A percentile compares a stretch with the other conserved stretches of the same genome.
Conservation (phyloP, 2,329 filamentous ascomycete genomes). For the Penicillium sp. region DNA sequence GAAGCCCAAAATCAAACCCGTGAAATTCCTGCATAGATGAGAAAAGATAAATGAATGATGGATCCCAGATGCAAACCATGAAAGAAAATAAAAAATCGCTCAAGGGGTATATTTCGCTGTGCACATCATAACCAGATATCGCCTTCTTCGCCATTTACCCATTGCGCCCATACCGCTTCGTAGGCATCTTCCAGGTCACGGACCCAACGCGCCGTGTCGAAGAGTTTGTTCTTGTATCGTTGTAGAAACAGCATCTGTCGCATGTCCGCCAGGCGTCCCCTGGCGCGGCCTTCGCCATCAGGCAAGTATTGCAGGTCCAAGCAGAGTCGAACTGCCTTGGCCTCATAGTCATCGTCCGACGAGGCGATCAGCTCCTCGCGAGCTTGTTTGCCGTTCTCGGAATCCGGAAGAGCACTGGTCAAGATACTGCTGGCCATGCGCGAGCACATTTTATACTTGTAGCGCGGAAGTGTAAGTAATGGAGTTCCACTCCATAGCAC, state of each 20-base stretch:
- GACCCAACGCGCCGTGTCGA: slow-evolving; percentile 92
- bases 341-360: slow-evolving; percentile 83
- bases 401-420: slow-evolving; percentile 80
- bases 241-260: slow-evolving; percentile 80
- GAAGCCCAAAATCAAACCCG: slow-evolving; percentile 5
- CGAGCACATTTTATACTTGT: slow-evolving; percentile 98
- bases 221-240: slow-evolving; percentile 84
- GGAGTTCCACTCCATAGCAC: slow-evolving; percentile 96
- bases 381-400: slow-evolving; percentile 67
- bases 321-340: slow-evolving; percentile 71
- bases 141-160: slow-evolving; percentile 84
- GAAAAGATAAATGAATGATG: slow-evolving; percentile 1
- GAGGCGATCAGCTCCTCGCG: slow-evolving; percentile 76
- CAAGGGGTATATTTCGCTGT: slow-evolving; percentile 42
- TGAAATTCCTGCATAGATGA: slow-evolving; percentile 3
- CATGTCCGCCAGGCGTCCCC: slow-evolving; percentile 76
- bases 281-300: slow-evolving; percentile 39
- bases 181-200: slow-evolving; percentile 86
- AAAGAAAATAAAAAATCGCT: slow-evolving; percentile 30
- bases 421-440: slow-evolving; percentile 97
- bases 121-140: slow-evolving; percentile 78
- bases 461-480: slow-evolving; percentile 84
- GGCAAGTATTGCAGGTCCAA: slow-evolving; percentile 63
- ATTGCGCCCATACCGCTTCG: slow-evolving; percentile 82
- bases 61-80: slow-evolving; percentile 7